A percentile compares a stretch with the other conserved stretches of the same genome.
Evolutionary conservation across 352 stramenopile genomes (phyloP).

Genomic region (Plasmopara viticola): DNA sequence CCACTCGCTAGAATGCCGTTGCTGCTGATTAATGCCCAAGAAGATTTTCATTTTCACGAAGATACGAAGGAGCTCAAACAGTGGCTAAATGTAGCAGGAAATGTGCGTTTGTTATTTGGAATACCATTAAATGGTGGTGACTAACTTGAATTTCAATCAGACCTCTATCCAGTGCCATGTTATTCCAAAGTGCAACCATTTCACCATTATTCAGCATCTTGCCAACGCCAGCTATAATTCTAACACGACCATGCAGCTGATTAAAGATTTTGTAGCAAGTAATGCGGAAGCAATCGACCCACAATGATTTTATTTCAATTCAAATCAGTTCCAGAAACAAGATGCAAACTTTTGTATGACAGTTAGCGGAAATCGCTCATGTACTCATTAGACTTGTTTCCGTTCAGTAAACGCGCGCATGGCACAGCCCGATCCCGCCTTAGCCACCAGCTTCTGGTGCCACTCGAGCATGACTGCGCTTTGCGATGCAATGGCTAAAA

Average conservation of each 20-base stretch:
- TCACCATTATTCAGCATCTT: slow-evolving; percentile 63
- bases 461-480: slow-evolving; percentile 83
- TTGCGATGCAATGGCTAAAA: slow-evolving; percentile 64
- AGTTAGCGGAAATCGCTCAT: not conserved
- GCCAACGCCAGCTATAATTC: slow-evolving; percentile 24
- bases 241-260: slow-evolving; percentile 37
- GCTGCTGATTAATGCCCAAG: slow-evolving; percentile 56
- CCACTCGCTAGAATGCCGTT: slow-evolving; percentile 47
- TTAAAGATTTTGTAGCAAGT: slow-evolving; percentile 38
- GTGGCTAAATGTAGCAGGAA: slow-evolving; percentile 51
- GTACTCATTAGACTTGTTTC: slow-evolving; percentile 68
- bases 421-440: slow-evolving; percentile 82
- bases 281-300: slow-evolving; percentile 1
- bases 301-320: not conserved
- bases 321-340: too few species aligned
- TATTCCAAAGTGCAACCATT: slow-evolving; percentile 57
- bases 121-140: not conserved
- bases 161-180: slow-evolving; percentile 34
- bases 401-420: slow-evolving; percentile 85
- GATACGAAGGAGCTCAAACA: slow-evolving; percentile 55
- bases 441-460: slow-evolving; percentile 81
- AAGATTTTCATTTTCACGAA: slow-evolving; percentile 80
- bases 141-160: slow-evolving; percentile 18
- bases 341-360: too few species aligned
- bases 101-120: slow-evolving; percentile 25